phyloP scores from a whole-genome alignment of 1,284 basidiomycete species.

The Coniferiporia sulphurascens region DNA sequence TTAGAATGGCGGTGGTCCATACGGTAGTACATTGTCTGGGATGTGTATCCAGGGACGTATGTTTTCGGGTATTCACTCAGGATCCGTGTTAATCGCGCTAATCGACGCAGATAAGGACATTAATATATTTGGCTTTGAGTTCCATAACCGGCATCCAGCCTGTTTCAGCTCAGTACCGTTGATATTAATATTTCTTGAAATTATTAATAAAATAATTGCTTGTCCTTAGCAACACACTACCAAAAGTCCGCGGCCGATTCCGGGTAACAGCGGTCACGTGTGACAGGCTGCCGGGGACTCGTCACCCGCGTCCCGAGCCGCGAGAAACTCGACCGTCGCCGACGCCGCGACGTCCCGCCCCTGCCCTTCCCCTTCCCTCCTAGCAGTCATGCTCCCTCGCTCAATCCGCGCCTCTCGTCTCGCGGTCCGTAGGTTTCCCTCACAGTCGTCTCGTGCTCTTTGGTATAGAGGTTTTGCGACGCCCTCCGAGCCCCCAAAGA shows the following conservation, averaged over 20 bases:
- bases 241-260: neutral
- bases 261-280: neutral
- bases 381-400: slow-evolving; percentile 36
- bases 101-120: too few relatives aligned
- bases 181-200: too few relatives aligned
- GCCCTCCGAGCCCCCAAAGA: slow-evolving; percentile 32
- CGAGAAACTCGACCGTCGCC: neutral
- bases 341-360: slow-evolving; percentile 1
- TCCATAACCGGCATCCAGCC: too few relatives aligned
- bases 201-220: too few relatives aligned
- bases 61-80: too few relatives aligned
- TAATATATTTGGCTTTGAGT: too few relatives aligned
- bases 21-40: too few relatives aligned
- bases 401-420: slow-evolving; percentile 36
- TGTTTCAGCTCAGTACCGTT: too few relatives aligned
- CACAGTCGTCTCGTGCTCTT: slow-evolving; percentile 27
- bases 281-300: neutral
- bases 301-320: neutral
- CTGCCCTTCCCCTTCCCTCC: slow-evolving; percentile 16
- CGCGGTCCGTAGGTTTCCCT: slow-evolving; percentile 31
- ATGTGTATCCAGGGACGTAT: too few relatives aligned
- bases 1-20: too few relatives aligned
- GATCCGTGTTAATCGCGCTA: too few relatives aligned
- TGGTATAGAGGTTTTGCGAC: slow-evolving; percentile 38
- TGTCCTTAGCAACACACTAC: too few relatives aligned